phyloP scores from a whole-genome alignment of 2,329 filamentous ascomycete species.

The Cladosporium velox region DNA sequence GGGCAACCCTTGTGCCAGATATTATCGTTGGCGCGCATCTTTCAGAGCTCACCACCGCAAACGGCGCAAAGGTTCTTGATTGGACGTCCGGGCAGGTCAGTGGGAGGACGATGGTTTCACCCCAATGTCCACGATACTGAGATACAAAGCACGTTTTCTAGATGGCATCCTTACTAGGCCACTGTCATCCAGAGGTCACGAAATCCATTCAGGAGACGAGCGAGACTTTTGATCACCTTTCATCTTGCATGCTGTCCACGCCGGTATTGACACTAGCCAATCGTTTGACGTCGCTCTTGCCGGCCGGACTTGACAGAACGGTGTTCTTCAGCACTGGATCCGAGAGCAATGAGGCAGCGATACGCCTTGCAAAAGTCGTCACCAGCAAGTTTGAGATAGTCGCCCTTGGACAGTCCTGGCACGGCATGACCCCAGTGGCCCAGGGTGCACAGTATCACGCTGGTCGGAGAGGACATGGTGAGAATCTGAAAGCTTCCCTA shows the following conservation, averaged over 20 bases:
- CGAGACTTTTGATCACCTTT: not conserved
- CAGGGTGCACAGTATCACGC: slow-evolving; percentile 56
- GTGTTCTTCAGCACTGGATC: not conserved
- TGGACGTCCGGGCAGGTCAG: not conserved
- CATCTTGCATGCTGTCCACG: not conserved
- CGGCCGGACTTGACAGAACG: not conserved
- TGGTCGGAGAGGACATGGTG: slow-evolving; percentile 48
- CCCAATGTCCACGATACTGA: not conserved
- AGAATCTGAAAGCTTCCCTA: not conserved
- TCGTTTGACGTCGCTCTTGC: not conserved
- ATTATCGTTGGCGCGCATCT: not conserved
- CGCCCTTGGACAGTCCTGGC: slow-evolving; percentile 60
- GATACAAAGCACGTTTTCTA: not conserved
- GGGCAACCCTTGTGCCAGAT: not conserved
- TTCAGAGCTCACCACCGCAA: not conserved
- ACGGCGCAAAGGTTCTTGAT: not conserved
- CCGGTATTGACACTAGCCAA: not conserved
- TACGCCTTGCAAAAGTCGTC: slow-evolving; percentile 64
- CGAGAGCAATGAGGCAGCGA: slow-evolving; percentile 56
- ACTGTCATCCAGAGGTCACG: not conserved
- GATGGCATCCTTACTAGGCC: not conserved
- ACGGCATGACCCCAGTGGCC: slow-evolving; percentile 61
- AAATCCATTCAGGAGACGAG: not conserved
- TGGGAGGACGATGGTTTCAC: not conserved
- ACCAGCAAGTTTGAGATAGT: slow-evolving; percentile 68